These are phyloP conservation scores for Euphorbia celastroides DNA, from an alignment of 441 rosid genomes.

Conservation along the genomic window DNA sequence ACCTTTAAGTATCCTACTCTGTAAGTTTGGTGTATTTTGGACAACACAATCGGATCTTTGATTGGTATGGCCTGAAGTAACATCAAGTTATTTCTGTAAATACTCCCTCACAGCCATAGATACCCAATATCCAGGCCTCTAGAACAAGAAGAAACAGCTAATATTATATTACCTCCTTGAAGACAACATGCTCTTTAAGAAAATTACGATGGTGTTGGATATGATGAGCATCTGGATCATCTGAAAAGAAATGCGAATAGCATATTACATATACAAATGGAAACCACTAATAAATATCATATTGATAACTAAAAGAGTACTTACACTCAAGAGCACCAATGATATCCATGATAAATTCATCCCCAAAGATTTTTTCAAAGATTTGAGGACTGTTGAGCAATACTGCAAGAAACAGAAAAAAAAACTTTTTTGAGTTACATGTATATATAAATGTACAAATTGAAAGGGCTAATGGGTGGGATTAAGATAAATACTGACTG, in stretches of 20 bases:
- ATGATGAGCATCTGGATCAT: conserved; percentile 80
- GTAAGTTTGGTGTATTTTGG: conserved; percentile 97
- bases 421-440: conserved; percentile 13
- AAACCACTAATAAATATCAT: not conserved
- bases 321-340: conserved; percentile 98
- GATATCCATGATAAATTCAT: conserved; percentile 90
- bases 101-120: not conserved
- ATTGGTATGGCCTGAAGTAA: conserved; percentile 60
- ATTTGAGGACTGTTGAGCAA: conserved; percentile 88
- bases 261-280: not conserved
- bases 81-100: not conserved
- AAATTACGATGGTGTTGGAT: conserved; percentile 79
- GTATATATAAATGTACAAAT: too few species aligned
- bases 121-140: not conserved
- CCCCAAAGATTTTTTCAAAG: conserved; percentile 86
- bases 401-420: conserved; percentile 47
- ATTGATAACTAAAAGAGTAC: conserved; percentile 23
- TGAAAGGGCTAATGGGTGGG: not conserved
- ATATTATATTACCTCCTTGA: conserved; percentile 70
- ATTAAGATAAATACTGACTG: conserved; percentile 44
- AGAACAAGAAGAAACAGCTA: conserved; percentile 1
- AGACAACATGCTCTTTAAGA: conserved; percentile 89
- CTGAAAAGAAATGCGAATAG: conserved; percentile 34
- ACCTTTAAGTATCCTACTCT: conserved; percentile 98
- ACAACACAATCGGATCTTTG: conserved; percentile 71